These are phyloP conservation scores for Datura wrightii DNA, from an alignment of 257 asterid species.

Conservation along the genomic window DNA sequence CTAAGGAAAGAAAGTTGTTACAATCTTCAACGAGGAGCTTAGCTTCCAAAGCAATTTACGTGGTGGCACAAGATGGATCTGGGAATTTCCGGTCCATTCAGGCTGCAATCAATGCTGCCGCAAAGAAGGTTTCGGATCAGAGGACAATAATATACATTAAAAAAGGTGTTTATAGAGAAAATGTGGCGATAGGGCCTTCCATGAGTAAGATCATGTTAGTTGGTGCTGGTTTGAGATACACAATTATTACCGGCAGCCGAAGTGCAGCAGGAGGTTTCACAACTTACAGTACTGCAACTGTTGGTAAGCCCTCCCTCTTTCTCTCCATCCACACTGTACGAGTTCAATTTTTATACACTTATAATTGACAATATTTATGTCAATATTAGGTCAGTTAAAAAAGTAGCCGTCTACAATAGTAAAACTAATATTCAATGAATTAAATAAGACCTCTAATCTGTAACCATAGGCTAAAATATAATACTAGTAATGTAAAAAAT, in stretches of 20 bases:
- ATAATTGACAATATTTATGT: too few relatives aligned
- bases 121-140: constrained; percentile 43
- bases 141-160: constrained; percentile 72
- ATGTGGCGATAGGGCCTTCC: constrained; percentile 49
- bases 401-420: too few relatives aligned
- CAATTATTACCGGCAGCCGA: constrained; percentile 69
- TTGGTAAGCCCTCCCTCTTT: constrained; percentile 53
- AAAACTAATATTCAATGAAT: too few relatives aligned
- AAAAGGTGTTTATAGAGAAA: constrained; percentile 75
- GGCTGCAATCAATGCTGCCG: constrained; percentile 63
- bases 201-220: constrained; percentile 69
- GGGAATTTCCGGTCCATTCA: constrained; percentile 70
- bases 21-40: constrained; percentile 34
- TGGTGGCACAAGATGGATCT: constrained; percentile 72
- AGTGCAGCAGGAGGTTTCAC: constrained; percentile 70
- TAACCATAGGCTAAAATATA: too few relatives aligned
- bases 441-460: too few relatives aligned
- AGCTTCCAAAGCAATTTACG: constrained; percentile 49
- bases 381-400: background rate
- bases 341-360: too few relatives aligned
- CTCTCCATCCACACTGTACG: background rate
- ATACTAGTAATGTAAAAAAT: too few relatives aligned
- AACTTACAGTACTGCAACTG: constrained; percentile 79
- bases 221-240: constrained; percentile 74
- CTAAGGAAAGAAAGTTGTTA: constrained; percentile 54